Conservation (phyloP, 2,329 filamentous ascomycete genomes). For the Calonectria hongkongensis region DNA sequence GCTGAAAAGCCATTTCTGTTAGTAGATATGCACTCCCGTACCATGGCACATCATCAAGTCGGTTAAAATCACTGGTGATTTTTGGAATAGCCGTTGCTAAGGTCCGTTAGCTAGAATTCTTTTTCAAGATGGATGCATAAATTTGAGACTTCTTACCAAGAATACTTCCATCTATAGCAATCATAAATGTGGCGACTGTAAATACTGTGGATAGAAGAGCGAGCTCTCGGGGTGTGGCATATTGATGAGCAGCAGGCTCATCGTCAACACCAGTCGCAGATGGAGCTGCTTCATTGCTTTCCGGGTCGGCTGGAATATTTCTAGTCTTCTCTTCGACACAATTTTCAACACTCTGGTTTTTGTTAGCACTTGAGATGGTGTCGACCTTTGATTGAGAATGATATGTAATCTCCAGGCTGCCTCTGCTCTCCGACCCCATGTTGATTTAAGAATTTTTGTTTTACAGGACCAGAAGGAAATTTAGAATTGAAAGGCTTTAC, state of each 20-base stretch:
- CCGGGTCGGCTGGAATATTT: slow-evolving; percentile 3
- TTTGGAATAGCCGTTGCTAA: background rate
- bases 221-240: slow-evolving; percentile 40
- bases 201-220: slow-evolving; percentile 39
- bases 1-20: slow-evolving; percentile 14
- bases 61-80: background rate
- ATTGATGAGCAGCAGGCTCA: slow-evolving; percentile 28
- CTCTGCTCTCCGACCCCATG: slow-evolving; percentile 28
- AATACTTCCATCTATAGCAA: slow-evolving; percentile 9
- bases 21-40: slow-evolving; percentile 16
- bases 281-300: background rate
- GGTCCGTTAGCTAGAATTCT: background rate
- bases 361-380: background rate
- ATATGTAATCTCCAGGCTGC: slow-evolving; percentile 11
- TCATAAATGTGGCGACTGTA: slow-evolving; percentile 36
- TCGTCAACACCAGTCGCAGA: background rate
- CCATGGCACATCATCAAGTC: slow-evolving; percentile 6
- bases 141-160: background rate
- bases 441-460: background rate
- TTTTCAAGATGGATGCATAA: background rate
- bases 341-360: background rate
- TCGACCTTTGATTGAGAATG: background rate
- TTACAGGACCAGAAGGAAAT: background rate
- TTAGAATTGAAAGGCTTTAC: background rate
- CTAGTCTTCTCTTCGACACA: slow-evolving; percentile 1